These are phyloP conservation scores for Phytophthora melonis DNA, from an alignment of 352 stramenopile genomes.

Conservation along the genomic window DNA sequence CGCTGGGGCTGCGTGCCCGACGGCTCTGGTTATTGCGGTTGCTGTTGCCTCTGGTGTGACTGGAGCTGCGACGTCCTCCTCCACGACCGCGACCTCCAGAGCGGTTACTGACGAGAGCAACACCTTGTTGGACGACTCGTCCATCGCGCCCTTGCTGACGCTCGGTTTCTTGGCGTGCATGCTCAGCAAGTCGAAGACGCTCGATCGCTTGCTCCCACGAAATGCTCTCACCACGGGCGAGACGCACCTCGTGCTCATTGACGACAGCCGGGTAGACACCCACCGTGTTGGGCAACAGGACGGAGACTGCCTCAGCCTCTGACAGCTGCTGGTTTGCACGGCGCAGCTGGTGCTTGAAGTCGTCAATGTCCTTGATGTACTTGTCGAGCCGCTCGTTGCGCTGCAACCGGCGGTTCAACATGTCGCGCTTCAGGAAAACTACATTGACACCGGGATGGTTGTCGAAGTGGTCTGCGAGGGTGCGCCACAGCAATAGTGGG, in stretches of 20 bases:
- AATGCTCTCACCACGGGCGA: slow-evolving; percentile 1
- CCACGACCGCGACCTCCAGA: too few species aligned
- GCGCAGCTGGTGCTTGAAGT: not conserved
- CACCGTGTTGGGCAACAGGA: not conserved
- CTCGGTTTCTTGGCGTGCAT: not conserved
- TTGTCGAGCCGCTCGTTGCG: not conserved
- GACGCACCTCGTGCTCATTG: slow-evolving; percentile 9
- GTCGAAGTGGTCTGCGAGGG: slow-evolving; percentile 4
- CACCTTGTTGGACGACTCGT: too few species aligned
- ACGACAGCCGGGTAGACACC: not conserved
- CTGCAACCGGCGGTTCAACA: slow-evolving; percentile 5
- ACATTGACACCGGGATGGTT: not conserved
- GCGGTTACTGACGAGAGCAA: too few species aligned
- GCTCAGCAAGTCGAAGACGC: too few species aligned
- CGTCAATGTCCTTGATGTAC: slow-evolving; percentile 8
- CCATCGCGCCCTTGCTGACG: not conserved
- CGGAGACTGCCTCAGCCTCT: not conserved
- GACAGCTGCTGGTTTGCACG: slow-evolving; percentile 1
- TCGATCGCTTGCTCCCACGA: slow-evolving; percentile 2
- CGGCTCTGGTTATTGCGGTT: too few species aligned
- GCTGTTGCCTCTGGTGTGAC: too few species aligned
- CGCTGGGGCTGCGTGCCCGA: too few species aligned
- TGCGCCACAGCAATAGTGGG: not conserved
- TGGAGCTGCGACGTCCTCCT: too few species aligned
- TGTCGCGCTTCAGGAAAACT: slow-evolving; percentile 3